Conservation (phyloP, 805 yeast genomes). For the Starmerella stellata region DNA sequence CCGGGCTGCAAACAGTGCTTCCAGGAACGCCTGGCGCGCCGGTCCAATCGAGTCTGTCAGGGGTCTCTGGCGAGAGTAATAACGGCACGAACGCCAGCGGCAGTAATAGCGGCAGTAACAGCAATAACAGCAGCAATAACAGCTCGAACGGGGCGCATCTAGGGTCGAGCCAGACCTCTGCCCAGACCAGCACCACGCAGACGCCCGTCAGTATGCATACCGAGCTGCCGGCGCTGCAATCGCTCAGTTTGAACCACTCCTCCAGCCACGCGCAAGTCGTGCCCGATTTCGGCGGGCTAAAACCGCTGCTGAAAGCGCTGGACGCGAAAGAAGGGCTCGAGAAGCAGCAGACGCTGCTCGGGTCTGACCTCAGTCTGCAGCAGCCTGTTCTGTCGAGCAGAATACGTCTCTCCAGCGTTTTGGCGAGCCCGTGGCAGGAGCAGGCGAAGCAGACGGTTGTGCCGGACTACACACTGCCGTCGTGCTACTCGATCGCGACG, state of each 20-base stretch:
- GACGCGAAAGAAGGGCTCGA: conserved; percentile 41
- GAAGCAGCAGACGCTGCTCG: conserved; percentile 48
- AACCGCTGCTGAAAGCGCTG: conserved; percentile 42
- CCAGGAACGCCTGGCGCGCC: conserved; percentile 15
- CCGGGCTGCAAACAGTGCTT: conserved; percentile 14
- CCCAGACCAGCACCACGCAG: neutral
- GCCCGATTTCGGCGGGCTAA: conserved; percentile 31
- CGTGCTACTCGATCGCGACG: conserved; percentile 30
- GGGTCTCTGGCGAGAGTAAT: too few relatives aligned
- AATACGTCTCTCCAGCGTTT: conserved; percentile 37
- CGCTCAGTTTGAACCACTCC: neutral
- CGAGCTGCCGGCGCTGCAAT: neutral
- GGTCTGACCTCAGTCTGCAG: conserved; percentile 50
- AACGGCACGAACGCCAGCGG: too few relatives aligned
- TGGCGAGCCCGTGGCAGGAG: conserved; percentile 92
- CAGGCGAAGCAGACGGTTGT: conserved; percentile 79
- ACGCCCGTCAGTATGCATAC: conserved; percentile 1
- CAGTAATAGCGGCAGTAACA: too few relatives aligned
- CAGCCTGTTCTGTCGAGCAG: conserved; percentile 40
- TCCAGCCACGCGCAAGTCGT: neutral
- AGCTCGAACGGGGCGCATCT: neutral
- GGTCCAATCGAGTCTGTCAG: neutral
- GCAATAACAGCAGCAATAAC: neutral
- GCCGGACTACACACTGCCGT: conserved; percentile 57
- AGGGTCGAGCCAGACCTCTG: neutral